Base-by-base conservation (phyloP, 2,329 filamentous ascomycete species). In the Neofusicoccum umdonicola region DNA sequence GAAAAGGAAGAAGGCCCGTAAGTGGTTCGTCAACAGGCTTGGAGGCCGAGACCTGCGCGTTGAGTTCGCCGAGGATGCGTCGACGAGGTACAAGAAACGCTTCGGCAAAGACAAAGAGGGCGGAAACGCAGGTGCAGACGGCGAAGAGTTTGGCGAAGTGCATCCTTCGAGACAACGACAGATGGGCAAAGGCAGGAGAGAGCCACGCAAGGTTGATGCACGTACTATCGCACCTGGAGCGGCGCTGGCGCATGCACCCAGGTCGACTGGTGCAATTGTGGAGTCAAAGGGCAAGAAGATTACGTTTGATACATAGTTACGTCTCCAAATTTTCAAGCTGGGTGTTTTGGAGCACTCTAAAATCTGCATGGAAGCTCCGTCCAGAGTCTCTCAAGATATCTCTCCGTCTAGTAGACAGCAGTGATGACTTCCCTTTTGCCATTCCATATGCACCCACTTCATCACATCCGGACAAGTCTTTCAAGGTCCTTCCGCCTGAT, bases 31-130 rank as follows among this genome's bases (percentile, higher is more conserved):
- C 68, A 96, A 96, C 79, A 86, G 88, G 71, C 84, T 97, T 64
- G 82, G 90, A 60, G 93, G 93, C 34, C 87, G 95, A 35, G 85
- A 88, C 68, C 83, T 99, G 69, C 91, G 94, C 75, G 88, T 95
- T 76, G 94, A 99, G 77, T 93, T 94, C 72, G 95, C 95, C 19
- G 95, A 99, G 80, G 95, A 98, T 77, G 88, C 93, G 65, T 88
- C 92, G 70, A 87, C 87, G 39, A 83, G 95, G 65, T 99, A 99
- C 79, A 94, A 94, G 82, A 99, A 98, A 83, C 87, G 95, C 1
- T 98, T 90, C 73, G 90, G 92, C 68, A 69, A 71, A 68, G 41
- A 65, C 44, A 44, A 62, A 51, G 13, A 71, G 68, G 15, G 68
- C 69, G 4, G 67, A 70, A 12, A 12, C 82, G 80, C 2, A 70